Evolutionary conservation across 202 grass and related monocot genomes (phyloP).

Genomic region (Setaria viridis): DNA sequence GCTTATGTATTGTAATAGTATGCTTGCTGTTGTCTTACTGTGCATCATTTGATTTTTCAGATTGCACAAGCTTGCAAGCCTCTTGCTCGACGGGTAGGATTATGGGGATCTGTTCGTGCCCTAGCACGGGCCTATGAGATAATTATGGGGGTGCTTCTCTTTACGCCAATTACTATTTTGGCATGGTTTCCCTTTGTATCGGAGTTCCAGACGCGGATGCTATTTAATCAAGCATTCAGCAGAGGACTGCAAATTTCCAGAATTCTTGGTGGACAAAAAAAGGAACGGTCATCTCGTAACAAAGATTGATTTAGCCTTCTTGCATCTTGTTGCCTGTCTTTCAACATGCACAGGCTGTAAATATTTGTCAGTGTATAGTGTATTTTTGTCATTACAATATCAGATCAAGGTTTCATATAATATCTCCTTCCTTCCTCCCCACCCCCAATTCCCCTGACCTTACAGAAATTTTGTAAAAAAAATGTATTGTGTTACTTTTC

Average conservation of each 20-base stretch:
- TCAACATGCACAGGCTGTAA: constrained; percentile 19
- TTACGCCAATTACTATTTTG: constrained; percentile 74
- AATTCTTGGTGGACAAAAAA: constrained; percentile 84
- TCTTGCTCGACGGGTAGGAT: constrained; percentile 45
- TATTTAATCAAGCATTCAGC: constrained; percentile 95
- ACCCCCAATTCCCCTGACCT: background rate
- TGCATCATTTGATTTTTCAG: constrained; percentile 50
- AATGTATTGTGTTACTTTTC: background rate
- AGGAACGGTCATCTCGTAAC: constrained; percentile 55
- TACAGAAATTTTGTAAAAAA: too few species aligned
- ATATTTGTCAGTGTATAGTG: constrained; percentile 35
- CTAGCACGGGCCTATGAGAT: constrained; percentile 86
- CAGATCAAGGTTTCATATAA: background rate
- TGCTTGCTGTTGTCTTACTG: constrained; percentile 1
- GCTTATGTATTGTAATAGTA: background rate
- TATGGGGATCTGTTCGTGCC: constrained; percentile 87
- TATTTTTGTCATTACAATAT: constrained; percentile 32
- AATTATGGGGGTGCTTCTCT: constrained; percentile 81
- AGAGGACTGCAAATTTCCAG: constrained; percentile 91
- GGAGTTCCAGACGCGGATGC: constrained; percentile 90
- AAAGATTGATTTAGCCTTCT: constrained; percentile 60
- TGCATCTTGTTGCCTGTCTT: background rate
- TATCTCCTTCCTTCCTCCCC: background rate
- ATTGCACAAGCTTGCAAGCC: constrained; percentile 82
- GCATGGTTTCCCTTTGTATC: constrained; percentile 95